Percentiles rank a stretch among this genome's conserved stretches.
Conservation (phyloP, 75 land plant species). For the Selaginella tamariscina region DNA sequence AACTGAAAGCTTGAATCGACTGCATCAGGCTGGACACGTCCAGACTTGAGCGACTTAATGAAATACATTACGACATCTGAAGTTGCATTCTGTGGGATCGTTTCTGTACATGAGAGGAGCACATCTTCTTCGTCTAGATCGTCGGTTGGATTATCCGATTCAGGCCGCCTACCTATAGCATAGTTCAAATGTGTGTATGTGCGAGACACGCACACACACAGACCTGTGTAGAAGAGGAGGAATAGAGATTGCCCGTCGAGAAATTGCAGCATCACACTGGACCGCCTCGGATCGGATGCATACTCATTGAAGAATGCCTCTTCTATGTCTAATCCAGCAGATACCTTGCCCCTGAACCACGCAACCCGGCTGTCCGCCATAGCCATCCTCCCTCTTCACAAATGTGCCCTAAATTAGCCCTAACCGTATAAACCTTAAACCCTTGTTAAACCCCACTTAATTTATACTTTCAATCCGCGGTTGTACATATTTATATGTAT, state of each 20-base stretch:
- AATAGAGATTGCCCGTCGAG: neutral
- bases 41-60: slow-evolving; percentile 7
- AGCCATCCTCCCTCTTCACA: too few relatives aligned
- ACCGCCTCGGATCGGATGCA: neutral
- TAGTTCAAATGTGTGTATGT: neutral
- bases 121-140: neutral
- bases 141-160: neutral
- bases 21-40: neutral
- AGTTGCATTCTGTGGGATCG: slow-evolving; percentile 2
- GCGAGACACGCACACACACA: neutral
- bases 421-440: too few relatives aligned
- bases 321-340: slow-evolving; percentile 5
- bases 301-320: neutral
- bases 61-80: slow-evolving; percentile 17
- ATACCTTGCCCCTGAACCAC: slow-evolving; percentile 4
- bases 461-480: too few relatives aligned
- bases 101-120: slow-evolving; percentile 11
- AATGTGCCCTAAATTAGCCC: too few relatives aligned
- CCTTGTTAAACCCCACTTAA: too few relatives aligned
- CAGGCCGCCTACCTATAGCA: neutral
- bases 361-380: slow-evolving; percentile 13
- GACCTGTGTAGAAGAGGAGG: neutral
- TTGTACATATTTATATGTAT: too few relatives aligned
- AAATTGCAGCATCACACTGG: slow-evolving; percentile 5
- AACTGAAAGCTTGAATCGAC: slow-evolving; percentile 15